These are phyloP conservation scores for Betula pendula DNA, from an alignment of 306 rosid species.

Conservation along the genomic window DNA sequence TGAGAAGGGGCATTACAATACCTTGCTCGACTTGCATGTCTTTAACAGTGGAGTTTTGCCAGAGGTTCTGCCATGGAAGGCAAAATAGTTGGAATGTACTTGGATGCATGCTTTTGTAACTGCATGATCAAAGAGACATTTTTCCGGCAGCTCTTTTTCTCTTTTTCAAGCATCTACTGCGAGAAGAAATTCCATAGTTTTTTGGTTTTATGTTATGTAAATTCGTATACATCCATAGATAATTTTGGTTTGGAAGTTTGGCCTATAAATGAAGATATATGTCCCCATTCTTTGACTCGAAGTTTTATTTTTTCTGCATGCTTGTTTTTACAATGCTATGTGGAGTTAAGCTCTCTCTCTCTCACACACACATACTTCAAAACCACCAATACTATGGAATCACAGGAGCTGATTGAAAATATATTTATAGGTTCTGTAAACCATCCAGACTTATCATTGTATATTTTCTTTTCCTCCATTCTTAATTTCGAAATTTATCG, in stretches of 20 bases:
- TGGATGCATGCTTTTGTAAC: neutral
- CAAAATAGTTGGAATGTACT: neutral
- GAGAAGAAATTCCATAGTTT: neutral
- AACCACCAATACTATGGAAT: too few species aligned
- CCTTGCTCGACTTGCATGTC: conserved; percentile 61
- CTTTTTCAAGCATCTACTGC: neutral
- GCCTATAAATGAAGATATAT: too few species aligned
- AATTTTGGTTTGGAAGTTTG: neutral
- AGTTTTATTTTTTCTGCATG: too few species aligned
- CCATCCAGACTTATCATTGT: too few species aligned
- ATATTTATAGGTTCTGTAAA: too few species aligned
- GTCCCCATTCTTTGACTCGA: too few species aligned
- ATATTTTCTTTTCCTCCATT: too few species aligned
- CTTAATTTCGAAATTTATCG: too few species aligned
- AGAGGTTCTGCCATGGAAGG: conserved; percentile 10
- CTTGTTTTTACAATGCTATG: too few species aligned
- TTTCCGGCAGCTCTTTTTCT: conserved; percentile 17
- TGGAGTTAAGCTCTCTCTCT: too few species aligned
- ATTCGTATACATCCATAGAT: neutral
- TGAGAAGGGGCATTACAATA: conserved; percentile 80
- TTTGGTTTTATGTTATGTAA: neutral
- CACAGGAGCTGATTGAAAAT: too few species aligned
- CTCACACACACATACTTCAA: too few species aligned
- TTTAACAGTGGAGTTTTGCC: conserved; percentile 48
- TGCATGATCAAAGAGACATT: conserved; percentile 1